Evolutionary conservation across 1,284 basidiomycete species (phyloP), one percentile per base, ranked within the genome.

Genomic region (Leucoagaricus sp.): DNA sequence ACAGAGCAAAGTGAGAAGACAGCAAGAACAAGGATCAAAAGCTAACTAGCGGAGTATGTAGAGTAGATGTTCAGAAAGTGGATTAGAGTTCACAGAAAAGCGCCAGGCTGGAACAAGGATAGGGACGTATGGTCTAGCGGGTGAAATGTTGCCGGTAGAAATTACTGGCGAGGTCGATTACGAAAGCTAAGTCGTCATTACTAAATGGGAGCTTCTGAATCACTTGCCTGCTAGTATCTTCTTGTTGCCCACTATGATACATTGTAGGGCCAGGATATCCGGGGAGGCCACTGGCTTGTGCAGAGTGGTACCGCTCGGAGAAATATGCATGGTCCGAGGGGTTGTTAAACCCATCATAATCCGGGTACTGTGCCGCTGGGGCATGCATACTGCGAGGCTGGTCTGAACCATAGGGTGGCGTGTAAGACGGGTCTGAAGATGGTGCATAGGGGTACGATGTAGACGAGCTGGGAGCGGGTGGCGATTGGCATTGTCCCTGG

Each of bases 161-260:
- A 28, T 36, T 26, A 36, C 47, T 55, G 26, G 25, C 26, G 46
- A 48, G 51, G 42, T n/a, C 12, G 12, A 49, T 49, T 38, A 45
- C 33, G 46, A 38, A 46, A 34, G 48, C 28, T 45, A n/a, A 36
- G 53, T 49, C 38, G 48, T 33, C 25, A 25, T 34, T 38, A 31
- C 23, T 45, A 41, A 28, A 21, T 33, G 40, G 26, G 25, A 49
- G 29, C 10, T 9, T 49, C 17, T 25, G 26, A 28, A 38, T 21
- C 26, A n/a, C 54, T 44, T 7, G 49, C 54, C 10, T 49, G 21
- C 19, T 34, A 38, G 45, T 23, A 26, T 17, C 19, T 25, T 40
- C 34, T 41, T 15, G n/a, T n/a, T n/a, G n/a, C n/a, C n/a, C n/a
- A n/a, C n/a, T n/a, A n/a, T n/a, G 40, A 19, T 21, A 10, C 13